A percentile compares a stretch with the other conserved stretches of the same genome.
phyloP scores from a whole-genome alignment of 257 asterid species.

The Solanum microdontum region DNA sequence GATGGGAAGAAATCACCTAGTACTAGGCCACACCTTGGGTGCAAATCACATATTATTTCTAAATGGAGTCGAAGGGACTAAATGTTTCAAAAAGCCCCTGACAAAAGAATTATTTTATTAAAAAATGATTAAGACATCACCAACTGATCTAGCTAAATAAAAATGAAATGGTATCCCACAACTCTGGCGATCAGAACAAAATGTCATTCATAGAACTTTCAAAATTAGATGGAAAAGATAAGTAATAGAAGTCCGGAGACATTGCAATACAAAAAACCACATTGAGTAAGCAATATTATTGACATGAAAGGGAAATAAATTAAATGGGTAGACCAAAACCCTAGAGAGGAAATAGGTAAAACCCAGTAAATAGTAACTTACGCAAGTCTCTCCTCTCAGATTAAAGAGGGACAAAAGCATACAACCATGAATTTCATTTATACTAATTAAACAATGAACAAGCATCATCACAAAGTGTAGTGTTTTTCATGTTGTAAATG shows the following conservation, averaged over 20 bases:
- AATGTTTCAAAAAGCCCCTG: neutral
- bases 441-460: neutral
- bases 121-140: neutral
- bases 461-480: neutral
- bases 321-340: neutral
- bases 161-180: neutral
- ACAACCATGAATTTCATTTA: neutral
- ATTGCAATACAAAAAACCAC: neutral
- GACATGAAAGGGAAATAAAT: neutral
- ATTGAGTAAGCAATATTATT: neutral
- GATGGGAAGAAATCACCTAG: neutral
- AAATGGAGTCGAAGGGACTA: neutral
- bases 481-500: neutral
- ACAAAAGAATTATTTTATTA: neutral
- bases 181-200: neutral
- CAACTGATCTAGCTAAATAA: neutral
- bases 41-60: neutral
- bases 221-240: neutral
- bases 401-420: neutral
- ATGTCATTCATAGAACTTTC: neutral
- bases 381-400: neutral
- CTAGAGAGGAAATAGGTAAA: neutral
- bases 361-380: neutral
- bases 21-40: neutral
- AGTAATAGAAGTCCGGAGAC: neutral